phyloP scores from a whole-genome alignment of 2,329 filamentous ascomycete genomes.

The Aureobasidium sp. region DNA sequence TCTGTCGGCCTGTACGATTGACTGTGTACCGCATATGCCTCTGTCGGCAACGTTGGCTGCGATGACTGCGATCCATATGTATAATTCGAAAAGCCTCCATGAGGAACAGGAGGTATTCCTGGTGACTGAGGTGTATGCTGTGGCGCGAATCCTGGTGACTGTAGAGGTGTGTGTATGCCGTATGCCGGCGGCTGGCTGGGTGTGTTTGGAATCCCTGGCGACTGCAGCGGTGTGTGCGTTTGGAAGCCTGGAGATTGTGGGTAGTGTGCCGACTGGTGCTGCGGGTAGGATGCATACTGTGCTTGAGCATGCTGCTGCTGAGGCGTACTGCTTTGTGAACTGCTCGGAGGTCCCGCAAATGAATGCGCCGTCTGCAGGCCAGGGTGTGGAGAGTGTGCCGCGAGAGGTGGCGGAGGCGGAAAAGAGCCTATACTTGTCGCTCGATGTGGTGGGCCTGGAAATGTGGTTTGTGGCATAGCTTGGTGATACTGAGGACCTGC shows the following conservation, averaged over 20 bases:
- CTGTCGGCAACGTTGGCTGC: constrained; percentile 20
- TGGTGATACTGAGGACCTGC: constrained; percentile 16
- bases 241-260: constrained; percentile 15
- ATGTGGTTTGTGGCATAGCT: constrained; percentile 17
- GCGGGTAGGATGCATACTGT: constrained; percentile 28
- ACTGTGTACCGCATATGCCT: constrained; percentile 52
- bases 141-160: constrained; percentile 21
- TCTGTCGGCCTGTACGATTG: constrained; percentile 64
- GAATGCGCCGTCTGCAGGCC: constrained; percentile 11
- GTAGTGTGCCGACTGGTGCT: constrained; percentile 10
- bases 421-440: constrained; percentile 21
- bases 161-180: constrained; percentile 30
- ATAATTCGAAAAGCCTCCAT: constrained; percentile 49
- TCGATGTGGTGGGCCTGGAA: constrained; percentile 34
- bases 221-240: constrained; percentile 17
- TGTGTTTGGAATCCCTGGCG: constrained; percentile 21
- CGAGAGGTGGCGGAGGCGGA: constrained; percentile 27
- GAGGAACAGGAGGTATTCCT: constrained; percentile 34
- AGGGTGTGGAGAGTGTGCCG: constrained; percentile 12
- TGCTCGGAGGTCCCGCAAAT: constrained; percentile 18
- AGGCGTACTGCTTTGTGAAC: constrained; percentile 18
- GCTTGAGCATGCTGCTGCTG: constrained; percentile 17
- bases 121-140: constrained; percentile 25
- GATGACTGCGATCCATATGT: constrained; percentile 32
- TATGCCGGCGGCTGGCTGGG: constrained; percentile 28